A percentile compares a stretch with the other conserved stretches of the same genome.
Evolutionary conservation across 2,329 filamentous ascomycete genomes (phyloP).

Genomic region (Diaporthe vaccinii): DNA sequence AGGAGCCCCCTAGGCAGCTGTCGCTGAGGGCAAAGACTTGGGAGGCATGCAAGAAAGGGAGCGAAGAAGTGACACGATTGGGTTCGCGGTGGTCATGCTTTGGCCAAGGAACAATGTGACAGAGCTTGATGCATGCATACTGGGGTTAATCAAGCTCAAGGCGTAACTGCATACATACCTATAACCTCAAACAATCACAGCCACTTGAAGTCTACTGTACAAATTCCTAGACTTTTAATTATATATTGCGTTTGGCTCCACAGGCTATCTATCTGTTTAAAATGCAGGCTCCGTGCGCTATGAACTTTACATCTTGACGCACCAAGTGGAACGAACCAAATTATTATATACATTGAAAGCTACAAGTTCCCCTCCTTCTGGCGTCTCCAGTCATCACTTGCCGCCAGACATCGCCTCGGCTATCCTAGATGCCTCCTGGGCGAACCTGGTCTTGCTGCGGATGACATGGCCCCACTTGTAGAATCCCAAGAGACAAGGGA

Average conservation of each 20-base stretch:
- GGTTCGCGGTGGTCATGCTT: conserved; percentile 36
- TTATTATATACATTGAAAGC: conserved; percentile 10
- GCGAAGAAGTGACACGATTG: conserved; percentile 35
- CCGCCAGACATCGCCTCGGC: conserved; percentile 39
- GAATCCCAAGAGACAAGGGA: conserved; percentile 86
- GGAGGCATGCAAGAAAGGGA: conserved; percentile 28
- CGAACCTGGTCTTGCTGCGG: conserved; percentile 62
- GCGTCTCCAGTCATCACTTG: conserved; percentile 8
- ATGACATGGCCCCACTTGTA: conserved; percentile 73
- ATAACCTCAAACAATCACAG: too few relatives aligned
- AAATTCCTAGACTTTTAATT: neutral
- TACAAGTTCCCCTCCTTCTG: too few relatives aligned
- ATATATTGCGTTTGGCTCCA: neutral
- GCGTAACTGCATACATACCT: too few relatives aligned
- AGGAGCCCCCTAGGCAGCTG: conserved; percentile 8
- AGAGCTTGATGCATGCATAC: too few relatives aligned
- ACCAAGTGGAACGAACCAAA: neutral
- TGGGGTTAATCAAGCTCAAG: neutral
- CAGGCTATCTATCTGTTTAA: neutral
- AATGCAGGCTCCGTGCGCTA: neutral
- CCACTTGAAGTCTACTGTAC: too few relatives aligned
- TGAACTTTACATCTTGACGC: too few relatives aligned
- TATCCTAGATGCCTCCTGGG: conserved; percentile 36
- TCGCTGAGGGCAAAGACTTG: conserved; percentile 38
- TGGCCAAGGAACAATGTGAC: neutral